Conservation (phyloP, 1,139 yeast genomes). For the Debaryomyces coudertii region DNA sequence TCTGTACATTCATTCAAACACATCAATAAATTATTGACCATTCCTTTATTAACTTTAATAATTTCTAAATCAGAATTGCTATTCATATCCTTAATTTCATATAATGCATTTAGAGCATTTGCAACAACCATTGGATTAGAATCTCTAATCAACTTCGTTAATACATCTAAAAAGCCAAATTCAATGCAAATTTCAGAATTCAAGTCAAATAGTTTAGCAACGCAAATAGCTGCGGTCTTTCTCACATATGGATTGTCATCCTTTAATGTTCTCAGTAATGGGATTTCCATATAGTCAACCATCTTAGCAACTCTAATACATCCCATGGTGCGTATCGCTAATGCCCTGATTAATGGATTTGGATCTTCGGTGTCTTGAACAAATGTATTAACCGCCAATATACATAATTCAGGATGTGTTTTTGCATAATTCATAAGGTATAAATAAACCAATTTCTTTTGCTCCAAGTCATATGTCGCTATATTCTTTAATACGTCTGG, state of each 20-base stretch:
- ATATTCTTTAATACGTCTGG: constrained; percentile 96
- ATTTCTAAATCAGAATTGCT: constrained; percentile 52
- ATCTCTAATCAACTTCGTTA: constrained; percentile 76
- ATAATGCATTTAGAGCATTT: constrained; percentile 83
- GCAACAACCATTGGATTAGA: constrained; percentile 97
- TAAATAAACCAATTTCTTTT: constrained; percentile 91
- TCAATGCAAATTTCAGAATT: constrained; percentile 81
- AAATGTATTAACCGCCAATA: constrained; percentile 95
- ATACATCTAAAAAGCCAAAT: constrained; percentile 76
- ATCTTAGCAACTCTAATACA: constrained; percentile 94
- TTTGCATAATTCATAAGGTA: constrained; percentile 98
- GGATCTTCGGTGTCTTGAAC: constrained; percentile 97
- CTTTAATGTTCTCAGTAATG: constrained; percentile 77
- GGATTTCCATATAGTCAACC: constrained; percentile 92
- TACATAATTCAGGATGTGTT: constrained; percentile 92
- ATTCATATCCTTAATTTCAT: constrained; percentile 73
- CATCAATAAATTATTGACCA: constrained; percentile 67
- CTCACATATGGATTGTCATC: constrained; percentile 98
- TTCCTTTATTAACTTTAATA: constrained; percentile 43
- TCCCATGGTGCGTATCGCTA: constrained; percentile 98
- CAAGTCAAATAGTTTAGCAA: constrained; percentile 90
- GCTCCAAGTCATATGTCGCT: constrained; percentile 96
- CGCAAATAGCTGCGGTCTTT: constrained; percentile 97
- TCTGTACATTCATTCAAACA: constrained; percentile 97
- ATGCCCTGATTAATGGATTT: constrained; percentile 91